Percentiles rank a stretch among this genome's conserved stretches.
Conservation (phyloP, 495 filamentous ascomycete species). For the Daldinia loculata region DNA sequence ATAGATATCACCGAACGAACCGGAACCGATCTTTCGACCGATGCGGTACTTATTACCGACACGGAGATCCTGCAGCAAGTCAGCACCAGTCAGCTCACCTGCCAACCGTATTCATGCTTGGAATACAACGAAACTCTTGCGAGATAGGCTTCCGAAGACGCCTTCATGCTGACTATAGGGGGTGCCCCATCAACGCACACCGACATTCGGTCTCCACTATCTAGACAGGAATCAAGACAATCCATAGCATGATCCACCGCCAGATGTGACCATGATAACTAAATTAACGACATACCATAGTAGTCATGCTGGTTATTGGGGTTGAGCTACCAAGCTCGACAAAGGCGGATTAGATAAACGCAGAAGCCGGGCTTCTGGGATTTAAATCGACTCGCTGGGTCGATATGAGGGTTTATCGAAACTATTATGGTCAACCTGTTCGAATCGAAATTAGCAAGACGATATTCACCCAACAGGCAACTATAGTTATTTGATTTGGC, state of each 20-base stretch:
- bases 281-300: slow-evolving; percentile 56
- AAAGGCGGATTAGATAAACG: slow-evolving; percentile 1
- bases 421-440: slow-evolving; percentile 12
- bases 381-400: slow-evolving; percentile 8
- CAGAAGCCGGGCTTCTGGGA: neutral
- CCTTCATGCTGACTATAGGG: slow-evolving; percentile 8
- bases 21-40: slow-evolving; percentile 98
- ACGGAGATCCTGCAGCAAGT: slow-evolving; percentile 82
- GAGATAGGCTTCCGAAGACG: slow-evolving; percentile 6
- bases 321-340: slow-evolving; percentile 30
- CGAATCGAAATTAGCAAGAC: slow-evolving; percentile 7
- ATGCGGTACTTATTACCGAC: slow-evolving; percentile 99
- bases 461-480: neutral
- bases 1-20: slow-evolving; percentile 99
- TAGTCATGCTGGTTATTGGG: slow-evolving; percentile 54
- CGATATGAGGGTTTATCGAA: neutral
- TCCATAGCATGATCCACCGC: neutral
- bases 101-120: neutral
- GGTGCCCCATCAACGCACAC: slow-evolving; percentile 31
- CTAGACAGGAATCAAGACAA: slow-evolving; percentile 4
- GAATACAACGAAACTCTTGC: neutral
- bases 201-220: slow-evolving; percentile 33
- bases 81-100: slow-evolving; percentile 15
- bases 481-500: neutral
- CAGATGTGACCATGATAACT: neutral